These are phyloP conservation scores for Suillus paluster DNA, from an alignment of 768 basidiomycete species.

Conservation along the genomic window DNA sequence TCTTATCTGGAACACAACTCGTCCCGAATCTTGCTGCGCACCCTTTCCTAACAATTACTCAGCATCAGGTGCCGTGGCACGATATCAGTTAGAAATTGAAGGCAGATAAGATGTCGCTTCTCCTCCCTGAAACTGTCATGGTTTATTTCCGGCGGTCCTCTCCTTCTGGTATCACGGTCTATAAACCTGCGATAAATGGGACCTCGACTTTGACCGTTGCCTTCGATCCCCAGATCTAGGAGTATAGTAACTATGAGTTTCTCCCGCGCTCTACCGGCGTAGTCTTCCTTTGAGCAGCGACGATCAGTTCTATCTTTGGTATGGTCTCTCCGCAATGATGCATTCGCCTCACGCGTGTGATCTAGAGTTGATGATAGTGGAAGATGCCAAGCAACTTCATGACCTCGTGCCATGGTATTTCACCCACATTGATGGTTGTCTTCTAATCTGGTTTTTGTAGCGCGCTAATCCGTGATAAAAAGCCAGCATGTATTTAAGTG, in stretches of 20 bases:
- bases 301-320: conserved; percentile 28
- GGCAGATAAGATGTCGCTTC: conserved; percentile 47
- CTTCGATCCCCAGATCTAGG: conserved; percentile 21
- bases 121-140: conserved; percentile 50
- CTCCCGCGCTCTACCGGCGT: conserved; percentile 20
- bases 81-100: neutral
- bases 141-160: conserved; percentile 30
- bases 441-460: neutral
- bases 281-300: conserved; percentile 26
- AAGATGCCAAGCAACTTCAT: neutral
- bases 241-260: conserved; percentile 19
- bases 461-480: neutral
- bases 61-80: no score
- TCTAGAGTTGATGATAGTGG: neutral
- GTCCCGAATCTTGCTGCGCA: no score
- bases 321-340: conserved; percentile 41
- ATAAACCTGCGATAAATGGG: conserved; percentile 29
- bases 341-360: conserved; percentile 29
- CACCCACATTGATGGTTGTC: neutral
- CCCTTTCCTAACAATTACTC: no score
- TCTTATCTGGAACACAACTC: conserved; percentile 21
- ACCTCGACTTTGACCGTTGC: conserved; percentile 33
- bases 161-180: conserved; percentile 9
- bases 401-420: neutral
- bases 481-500: neutral